Evolutionary conservation across 2,329 filamentous ascomycete genomes (phyloP), one percentile per base, ranked within the genome.

Genomic region (Metarhizium guizhouense): DNA sequence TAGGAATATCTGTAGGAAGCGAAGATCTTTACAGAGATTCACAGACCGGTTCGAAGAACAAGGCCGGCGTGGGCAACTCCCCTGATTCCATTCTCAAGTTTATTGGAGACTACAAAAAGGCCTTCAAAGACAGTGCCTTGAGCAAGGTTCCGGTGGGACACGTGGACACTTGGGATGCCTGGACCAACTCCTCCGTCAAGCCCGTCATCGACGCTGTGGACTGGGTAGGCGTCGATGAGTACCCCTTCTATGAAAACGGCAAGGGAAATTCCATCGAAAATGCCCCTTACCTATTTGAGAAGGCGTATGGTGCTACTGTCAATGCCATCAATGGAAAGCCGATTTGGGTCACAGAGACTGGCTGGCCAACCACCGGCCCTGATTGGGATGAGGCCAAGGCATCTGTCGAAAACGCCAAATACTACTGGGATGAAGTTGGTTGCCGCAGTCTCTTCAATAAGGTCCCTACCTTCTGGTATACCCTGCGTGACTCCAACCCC

Each of bases 91-190:
- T 91, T 32, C 76, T 86, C 65, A 70, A 72, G 64, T 90, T 87
- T 74, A 88, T 91, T 73, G 68, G 76, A 56, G 76, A 85, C 67
- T 85, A 83, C 69, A 80, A 81, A 64, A 72, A 74, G 57, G 76
- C 80, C 55, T 82, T 90, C 62, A 65, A 76, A 51, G 64, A 64
- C 62, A 73, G 67, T 16, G 56, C 68, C 16, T 70, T 80, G 18
- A 60, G 74, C 68, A 74, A 73, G 52, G 71, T 76, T 57, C 76
- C 81, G 52, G 72, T 85, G 59, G 83, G 84, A 30, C 85, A 87
- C 68, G 84, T 87, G 61, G 85, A 88, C 69, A 87, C 84, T 53
- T 86, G 83, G 80, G 83, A 83, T 48, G 77, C 75, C 50, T 85
- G 81, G 81, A 74, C 78, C 50, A 80, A 87, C 69, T 58, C 68